Evolutionary conservation across 164 flowering plant genomes (phyloP), one percentile per base, ranked within the genome.

Genomic region (Magnolia changhungtana): DNA sequence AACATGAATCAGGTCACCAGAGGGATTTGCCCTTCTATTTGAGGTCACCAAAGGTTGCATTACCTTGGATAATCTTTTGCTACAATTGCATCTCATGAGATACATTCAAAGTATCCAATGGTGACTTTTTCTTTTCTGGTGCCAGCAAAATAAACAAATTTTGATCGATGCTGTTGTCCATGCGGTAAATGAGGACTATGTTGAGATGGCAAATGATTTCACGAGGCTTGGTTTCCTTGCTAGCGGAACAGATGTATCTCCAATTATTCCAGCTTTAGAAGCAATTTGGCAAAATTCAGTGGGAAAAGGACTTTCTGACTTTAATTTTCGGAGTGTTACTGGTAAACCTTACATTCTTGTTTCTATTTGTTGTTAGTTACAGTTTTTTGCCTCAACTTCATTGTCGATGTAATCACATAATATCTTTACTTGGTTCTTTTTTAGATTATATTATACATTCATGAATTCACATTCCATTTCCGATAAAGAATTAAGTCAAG

Each of bases 161-260:
- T 80, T 96, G 85, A 96, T 96, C 67, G 99, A 96, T 87, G 99
- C 99, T 83, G 98, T 96, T 79, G 99, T 96, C 77, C 99, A 96
- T 87, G 99, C 99, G 83, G 99, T 96, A 27, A 96, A 96, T 82
- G 99, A 96, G 84, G 99, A 96, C 79, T 96, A 96, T 84, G 86
- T 58, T 80, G 99, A 96, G 87, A 96, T 96, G 99, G 99, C 99
- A 73, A 93, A 93, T 85, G 99, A 96, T 84, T 93, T 96, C 86
- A 96, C 99, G 71, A 89, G 98, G 88, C 98, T 96, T 79, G 98
- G 99, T 71, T 96, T 96, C 80, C 88, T 96, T 75, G 94, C 98
- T 31, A 92, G 88, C 78, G 99, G 96, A 75, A 96, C 97, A 71
- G 97, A 96, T 82, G 99, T 96, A 20, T 69, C 97, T 74, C 99